phyloP scores from a whole-genome alignment of 352 stramenopile species.

The Pythium coloratum region DNA sequence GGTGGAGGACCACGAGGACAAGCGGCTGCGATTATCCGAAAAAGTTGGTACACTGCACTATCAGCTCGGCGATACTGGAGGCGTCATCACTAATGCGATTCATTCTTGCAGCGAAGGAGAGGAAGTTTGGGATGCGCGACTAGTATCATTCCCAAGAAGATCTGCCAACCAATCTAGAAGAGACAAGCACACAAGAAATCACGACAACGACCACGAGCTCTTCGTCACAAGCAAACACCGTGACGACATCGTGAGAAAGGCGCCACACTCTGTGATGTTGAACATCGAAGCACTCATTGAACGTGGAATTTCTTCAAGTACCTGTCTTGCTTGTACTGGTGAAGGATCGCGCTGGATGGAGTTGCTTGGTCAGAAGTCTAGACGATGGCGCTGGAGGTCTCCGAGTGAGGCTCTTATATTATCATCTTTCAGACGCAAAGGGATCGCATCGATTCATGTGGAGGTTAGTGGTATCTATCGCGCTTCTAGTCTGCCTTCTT shows the following conservation, averaged over 20 bases:
- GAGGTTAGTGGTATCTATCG: neutral
- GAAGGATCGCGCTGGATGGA: too few species aligned
- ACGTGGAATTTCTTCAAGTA: too few species aligned
- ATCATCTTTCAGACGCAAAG: neutral
- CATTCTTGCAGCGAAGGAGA: conserved; percentile 21
- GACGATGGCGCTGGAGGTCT: too few species aligned
- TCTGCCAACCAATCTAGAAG: neutral
- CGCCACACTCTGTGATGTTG: neutral
- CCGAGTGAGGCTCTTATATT: neutral
- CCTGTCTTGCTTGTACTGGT: too few species aligned
- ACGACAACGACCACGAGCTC: neutral
- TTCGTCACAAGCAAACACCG: neutral
- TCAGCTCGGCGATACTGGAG: neutral
- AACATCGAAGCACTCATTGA: neutral
- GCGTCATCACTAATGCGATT: neutral
- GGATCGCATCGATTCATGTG: too few species aligned
- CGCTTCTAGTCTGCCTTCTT: conserved; percentile 46
- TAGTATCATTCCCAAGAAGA: neutral
- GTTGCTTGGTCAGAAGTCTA: too few species aligned
- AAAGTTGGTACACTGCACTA: conserved; percentile 36
- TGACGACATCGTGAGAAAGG: neutral
- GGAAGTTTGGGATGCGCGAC: conserved; percentile 27
- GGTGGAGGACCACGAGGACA: conserved; percentile 61
- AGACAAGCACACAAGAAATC: neutral
- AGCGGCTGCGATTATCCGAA: conserved; percentile 78